These are phyloP conservation scores for Rhazya stricta DNA, from an alignment of 257 asterid genomes.

Conservation along the genomic window DNA sequence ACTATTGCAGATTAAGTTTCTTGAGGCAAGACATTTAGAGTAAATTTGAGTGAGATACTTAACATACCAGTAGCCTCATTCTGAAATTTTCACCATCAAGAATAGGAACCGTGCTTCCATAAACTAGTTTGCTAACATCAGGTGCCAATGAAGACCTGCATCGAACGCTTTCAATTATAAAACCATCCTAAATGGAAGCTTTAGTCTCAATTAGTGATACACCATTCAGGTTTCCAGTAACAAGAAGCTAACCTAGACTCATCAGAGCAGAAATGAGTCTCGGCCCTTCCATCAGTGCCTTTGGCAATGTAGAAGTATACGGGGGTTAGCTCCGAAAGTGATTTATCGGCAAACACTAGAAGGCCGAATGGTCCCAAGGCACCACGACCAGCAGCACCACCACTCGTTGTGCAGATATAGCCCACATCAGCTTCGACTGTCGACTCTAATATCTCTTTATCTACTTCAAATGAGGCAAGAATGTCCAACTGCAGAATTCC, in stretches of 20 bases:
- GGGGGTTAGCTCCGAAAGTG: constrained; percentile 55
- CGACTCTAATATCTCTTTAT: constrained; percentile 26
- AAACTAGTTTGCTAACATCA: constrained; percentile 56
- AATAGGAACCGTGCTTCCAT: constrained; percentile 70
- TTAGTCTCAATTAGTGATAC: not conserved
- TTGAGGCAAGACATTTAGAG: not conserved
- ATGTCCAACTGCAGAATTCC: constrained; percentile 53
- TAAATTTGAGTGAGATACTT: not conserved
- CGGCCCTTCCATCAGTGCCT: constrained; percentile 36
- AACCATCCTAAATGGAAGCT: not conserved
- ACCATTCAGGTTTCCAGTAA: not conserved
- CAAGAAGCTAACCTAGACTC: constrained; percentile 50
- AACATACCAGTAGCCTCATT: constrained; percentile 60
- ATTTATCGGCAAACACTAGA: constrained; percentile 53
- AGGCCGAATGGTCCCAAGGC: constrained; percentile 75
- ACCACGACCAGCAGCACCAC: constrained; percentile 70
- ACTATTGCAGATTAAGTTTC: not conserved
- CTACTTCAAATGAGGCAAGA: constrained; percentile 53
- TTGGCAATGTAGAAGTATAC: constrained; percentile 63
- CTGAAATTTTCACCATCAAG: constrained; percentile 58
- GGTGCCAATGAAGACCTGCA: constrained; percentile 67
- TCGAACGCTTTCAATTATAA: not conserved
- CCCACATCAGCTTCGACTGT: constrained; percentile 23
- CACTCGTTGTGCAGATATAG: constrained; percentile 55
- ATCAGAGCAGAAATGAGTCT: constrained; percentile 68